Conservation (phyloP, 345 rosid genomes). For the Camelina sativa region DNA sequence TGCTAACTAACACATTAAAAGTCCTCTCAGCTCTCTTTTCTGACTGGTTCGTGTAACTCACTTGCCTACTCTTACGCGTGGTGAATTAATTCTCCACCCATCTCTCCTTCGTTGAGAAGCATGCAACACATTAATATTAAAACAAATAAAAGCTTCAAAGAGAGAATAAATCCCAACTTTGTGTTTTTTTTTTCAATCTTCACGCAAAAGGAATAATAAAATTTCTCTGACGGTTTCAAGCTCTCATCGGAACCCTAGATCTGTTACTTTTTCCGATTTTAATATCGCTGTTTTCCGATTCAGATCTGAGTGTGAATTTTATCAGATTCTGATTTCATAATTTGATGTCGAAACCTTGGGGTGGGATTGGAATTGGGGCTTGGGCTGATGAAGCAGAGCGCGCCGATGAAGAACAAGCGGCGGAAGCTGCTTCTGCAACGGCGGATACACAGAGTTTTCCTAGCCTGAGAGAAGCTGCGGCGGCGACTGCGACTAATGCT, state of each 20-base stretch:
- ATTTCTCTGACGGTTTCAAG: constrained; percentile 34
- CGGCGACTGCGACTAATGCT: constrained; percentile 50
- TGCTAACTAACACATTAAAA: background rate
- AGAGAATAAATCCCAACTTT: constrained; percentile 31
- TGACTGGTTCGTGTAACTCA: background rate
- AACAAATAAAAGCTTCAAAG: background rate
- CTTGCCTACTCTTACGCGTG: constrained; percentile 5
- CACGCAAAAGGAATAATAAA: constrained; percentile 24
- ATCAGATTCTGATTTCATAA: constrained; percentile 14
- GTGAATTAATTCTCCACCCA: background rate
- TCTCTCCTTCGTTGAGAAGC: constrained; percentile 43
- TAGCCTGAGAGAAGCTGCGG: constrained; percentile 65
- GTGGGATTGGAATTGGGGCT: constrained; percentile 69
- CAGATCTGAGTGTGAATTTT: constrained; percentile 29
- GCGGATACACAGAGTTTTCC: constrained; percentile 72
- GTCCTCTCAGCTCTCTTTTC: background rate
- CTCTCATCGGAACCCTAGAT: constrained; percentile 33
- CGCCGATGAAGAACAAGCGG: constrained; percentile 67
- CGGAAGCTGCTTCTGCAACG: constrained; percentile 37
- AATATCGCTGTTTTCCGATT: constrained; percentile 3
- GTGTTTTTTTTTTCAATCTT: constrained; percentile 5
- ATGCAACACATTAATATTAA: background rate
- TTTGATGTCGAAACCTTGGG: constrained; percentile 74
- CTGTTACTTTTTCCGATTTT: background rate
- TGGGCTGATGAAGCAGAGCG: constrained; percentile 98